Evolutionary conservation across 108 stramenopile species (phyloP).

Genomic region (Nitzschia palea): DNA sequence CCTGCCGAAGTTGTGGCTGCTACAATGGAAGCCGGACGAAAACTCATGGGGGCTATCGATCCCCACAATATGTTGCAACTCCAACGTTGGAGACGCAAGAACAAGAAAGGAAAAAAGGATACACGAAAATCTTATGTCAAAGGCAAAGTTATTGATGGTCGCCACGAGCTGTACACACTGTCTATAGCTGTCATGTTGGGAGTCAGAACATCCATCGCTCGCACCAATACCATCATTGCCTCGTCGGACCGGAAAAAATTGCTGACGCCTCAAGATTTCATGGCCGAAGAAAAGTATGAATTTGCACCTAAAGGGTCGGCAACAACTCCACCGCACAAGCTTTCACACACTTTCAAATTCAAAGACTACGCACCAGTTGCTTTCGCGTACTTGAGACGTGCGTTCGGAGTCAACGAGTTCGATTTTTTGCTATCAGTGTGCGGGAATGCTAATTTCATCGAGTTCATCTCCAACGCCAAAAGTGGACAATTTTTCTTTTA

Average conservation of each 20-base stretch:
- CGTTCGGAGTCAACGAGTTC: conserved; percentile 92
- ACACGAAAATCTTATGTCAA: conserved; percentile 73
- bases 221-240: conserved; percentile 67
- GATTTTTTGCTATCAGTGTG: conserved; percentile 94
- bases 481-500: conserved; percentile 99
- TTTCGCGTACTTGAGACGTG: conserved; percentile 85
- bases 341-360: conserved; percentile 99
- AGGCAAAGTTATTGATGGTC: conserved; percentile 91
- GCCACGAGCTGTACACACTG: conserved; percentile 93
- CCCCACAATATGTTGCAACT: conserved; percentile 56
- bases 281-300: conserved; percentile 88
- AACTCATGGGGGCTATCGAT: conserved; percentile 47
- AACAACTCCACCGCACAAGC: conserved; percentile 93
- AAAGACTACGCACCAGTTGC: conserved; percentile 94
- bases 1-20: conserved; percentile 46
- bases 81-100: conserved; percentile 43
- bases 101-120: conserved; percentile 35
- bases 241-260: conserved; percentile 42
- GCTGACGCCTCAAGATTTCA: conserved; percentile 88
- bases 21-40: conserved; percentile 45
- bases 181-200: conserved; percentile 98
- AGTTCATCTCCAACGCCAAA: conserved; percentile 99
- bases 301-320: conserved; percentile 86
- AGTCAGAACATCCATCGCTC: conserved; percentile 84
- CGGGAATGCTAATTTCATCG: conserved; percentile 97